Base-by-base conservation (phyloP, 148 eudicot species). In the Oxyria digyna region DNA sequence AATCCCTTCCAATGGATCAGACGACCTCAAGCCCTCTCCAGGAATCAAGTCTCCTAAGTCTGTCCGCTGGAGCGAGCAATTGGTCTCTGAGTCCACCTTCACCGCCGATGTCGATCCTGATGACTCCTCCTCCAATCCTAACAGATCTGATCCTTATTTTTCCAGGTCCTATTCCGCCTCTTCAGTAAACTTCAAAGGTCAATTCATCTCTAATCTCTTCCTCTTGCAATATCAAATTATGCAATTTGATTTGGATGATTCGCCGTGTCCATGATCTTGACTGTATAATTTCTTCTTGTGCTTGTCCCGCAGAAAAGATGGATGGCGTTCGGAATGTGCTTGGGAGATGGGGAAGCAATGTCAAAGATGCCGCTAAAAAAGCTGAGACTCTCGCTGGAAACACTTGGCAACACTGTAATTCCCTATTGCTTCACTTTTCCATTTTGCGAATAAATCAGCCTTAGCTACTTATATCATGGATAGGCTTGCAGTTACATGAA, bases 381-480 rank as follows among this genome's bases (percentile, higher is more conserved):
- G 93, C 92, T 18, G 96, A 89, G 81, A 91, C 89, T 82, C 80
- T 83, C 24, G 96, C 97, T 17, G 96, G 91, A 67, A 89, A 87
- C 66, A 87, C 96, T 69, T 91, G 97, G 97, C 97, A 91, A 81
- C 97, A 91, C 73, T 84, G 97, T 91, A 77, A 66, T 21, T 74
- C 45, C 13, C 3, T 59, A 29, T 35, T 71, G 11, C 31, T 67
- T 67, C 66, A 62, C 13, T 26, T 31, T 62, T 50, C 21, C 26
- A 21, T 8, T 50, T n/a, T 8, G 21, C 10, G 10, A 50, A 50
- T 20, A 20, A 20, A 14, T 3, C 50, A 45, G 20, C 50, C 50
- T 45, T 45, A 50, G 20, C 8, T 50, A 50, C 57, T 50, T 50
- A 27, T 45, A 45, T 15, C 50, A 45, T 45, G n/a, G 50, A 12